phyloP scores from a whole-genome alignment of 129 eudicot species.

The Flaveria sonorensis region DNA sequence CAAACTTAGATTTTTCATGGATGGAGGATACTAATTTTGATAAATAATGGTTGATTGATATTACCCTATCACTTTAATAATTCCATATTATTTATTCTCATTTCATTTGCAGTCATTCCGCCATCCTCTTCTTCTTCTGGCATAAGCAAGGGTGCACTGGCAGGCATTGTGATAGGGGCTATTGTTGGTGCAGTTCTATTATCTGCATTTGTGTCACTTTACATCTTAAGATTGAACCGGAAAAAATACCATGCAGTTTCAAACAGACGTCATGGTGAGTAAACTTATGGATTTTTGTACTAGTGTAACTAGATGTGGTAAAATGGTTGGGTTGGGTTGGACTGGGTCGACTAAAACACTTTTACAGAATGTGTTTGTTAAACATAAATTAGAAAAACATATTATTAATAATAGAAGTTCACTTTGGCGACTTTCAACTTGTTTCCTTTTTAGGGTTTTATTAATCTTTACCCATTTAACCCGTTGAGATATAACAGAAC shows the following conservation, averaged over 20 bases:
- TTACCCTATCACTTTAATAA: neutral
- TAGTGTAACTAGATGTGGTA: neutral
- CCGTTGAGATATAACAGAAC: neutral
- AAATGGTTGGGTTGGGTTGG: neutral
- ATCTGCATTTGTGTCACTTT: constrained; percentile 62
- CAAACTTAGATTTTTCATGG: neutral
- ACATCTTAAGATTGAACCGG: constrained; percentile 42
- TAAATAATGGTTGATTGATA: constrained; percentile 4
- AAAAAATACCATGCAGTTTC: constrained; percentile 48
- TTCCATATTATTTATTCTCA: constrained; percentile 12
- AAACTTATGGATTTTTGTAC: constrained; percentile 2
- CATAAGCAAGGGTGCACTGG: constrained; percentile 77
- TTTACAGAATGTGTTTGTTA: neutral
- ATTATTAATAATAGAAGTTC: neutral
- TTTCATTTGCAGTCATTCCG: constrained; percentile 46
- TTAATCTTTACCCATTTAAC: neutral
- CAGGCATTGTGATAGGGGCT: constrained; percentile 67
- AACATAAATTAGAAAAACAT: neutral
- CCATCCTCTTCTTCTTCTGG: constrained; percentile 55
- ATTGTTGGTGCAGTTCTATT: constrained; percentile 61
- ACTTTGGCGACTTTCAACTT: neutral
- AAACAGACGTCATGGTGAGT: constrained; percentile 60
- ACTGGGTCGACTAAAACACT: neutral
- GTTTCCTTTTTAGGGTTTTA: neutral
- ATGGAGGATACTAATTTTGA: constrained; percentile 2